Evolutionary conservation across 306 rosid species (phyloP).

Genomic region (Boehmeria nivea): DNA sequence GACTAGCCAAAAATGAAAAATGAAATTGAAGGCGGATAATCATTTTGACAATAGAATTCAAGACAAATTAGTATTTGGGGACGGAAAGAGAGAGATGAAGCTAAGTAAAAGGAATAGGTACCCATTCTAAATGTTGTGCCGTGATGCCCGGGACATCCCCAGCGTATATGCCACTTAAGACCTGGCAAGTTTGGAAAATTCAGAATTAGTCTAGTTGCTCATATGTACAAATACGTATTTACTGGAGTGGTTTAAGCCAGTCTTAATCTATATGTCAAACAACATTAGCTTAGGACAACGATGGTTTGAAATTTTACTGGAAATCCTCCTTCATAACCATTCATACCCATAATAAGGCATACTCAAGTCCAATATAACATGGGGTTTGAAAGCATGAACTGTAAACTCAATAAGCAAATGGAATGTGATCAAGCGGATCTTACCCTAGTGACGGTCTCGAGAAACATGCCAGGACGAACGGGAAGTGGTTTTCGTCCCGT

Average conservation of each 20-base stretch:
- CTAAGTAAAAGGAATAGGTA: constrained; percentile 13
- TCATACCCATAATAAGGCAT: background rate
- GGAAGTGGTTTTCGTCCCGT: constrained; percentile 69
- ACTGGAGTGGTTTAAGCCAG: constrained; percentile 1
- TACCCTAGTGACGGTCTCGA: constrained; percentile 90
- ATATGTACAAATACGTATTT: background rate
- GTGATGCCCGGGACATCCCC: constrained; percentile 83
- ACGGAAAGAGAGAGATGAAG: too few relatives aligned
- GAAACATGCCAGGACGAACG: constrained; percentile 98
- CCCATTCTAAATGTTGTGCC: constrained; percentile 97
- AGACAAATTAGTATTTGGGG: too few relatives aligned
- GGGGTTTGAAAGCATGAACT: constrained; percentile 13
- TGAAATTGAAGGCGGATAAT: too few relatives aligned
- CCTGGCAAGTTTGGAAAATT: constrained; percentile 41
- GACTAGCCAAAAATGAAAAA: too few relatives aligned
- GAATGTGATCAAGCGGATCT: constrained; percentile 18
- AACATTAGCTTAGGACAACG: too few relatives aligned
- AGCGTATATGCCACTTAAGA: constrained; percentile 80
- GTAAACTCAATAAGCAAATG: constrained; percentile 3
- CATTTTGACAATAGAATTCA: too few relatives aligned
- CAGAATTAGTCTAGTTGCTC: background rate
- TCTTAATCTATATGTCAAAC: too few relatives aligned
- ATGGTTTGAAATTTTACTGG: too few relatives aligned
- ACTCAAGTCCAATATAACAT: constrained; percentile 7
- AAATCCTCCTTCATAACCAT: constrained; percentile 5